Evolutionary conservation across 2,329 filamentous ascomycete genomes (phyloP), one percentile per base, ranked within the genome.

Genomic region (Pyrenophora teres): DNA sequence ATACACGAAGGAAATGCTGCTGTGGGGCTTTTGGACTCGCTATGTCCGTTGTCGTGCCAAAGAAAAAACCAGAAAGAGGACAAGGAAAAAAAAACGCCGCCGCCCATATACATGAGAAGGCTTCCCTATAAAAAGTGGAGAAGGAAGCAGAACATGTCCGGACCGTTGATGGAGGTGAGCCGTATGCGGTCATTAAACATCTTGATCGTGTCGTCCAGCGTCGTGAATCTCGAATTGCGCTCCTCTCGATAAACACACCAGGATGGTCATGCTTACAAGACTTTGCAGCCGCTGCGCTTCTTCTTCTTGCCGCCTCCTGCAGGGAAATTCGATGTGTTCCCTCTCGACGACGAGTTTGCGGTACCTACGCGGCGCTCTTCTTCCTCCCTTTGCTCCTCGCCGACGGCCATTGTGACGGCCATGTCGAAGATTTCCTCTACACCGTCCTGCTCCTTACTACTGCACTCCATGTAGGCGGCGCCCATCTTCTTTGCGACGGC

Each of bases 381-480:
- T 23, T 69, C 64, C 46, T 59, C 56, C 54, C 71, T 72, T 57
- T 71, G 65, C 57, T 75, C 90, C 67, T 92, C 90, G 61, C 88
- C 86, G 23, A 99, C 90, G 27, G 94, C 92, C 44, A 89, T 93
- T 68, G 92, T 85, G 71, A 99, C 92, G 49, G 94, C 94, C 56
- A 86, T 82, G 74, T 95, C 89, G 76, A 99, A 99, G 70, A 97
- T 94, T 69, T 97, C 93, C 73, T 97, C 91, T 39, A 99, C 93
- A 50, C 94, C 94, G 46, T 83, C 86, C 88, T 96, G 94, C 77
- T 97, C 94, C 78, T 97, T 97, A 76, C 91, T 96, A 73, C 92
- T 96, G 82, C 94, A 99, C 78, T 99, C 94, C 84, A 96, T 93
- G 79, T 99, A 99, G 69, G 87, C 83, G 10, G 94, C 94, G 58